Percentiles rank a stretch among this genome's conserved stretches.
phyloP scores from a whole-genome alignment of 2,329 filamentous ascomycete species.

The Paradendryphiella salina region DNA sequence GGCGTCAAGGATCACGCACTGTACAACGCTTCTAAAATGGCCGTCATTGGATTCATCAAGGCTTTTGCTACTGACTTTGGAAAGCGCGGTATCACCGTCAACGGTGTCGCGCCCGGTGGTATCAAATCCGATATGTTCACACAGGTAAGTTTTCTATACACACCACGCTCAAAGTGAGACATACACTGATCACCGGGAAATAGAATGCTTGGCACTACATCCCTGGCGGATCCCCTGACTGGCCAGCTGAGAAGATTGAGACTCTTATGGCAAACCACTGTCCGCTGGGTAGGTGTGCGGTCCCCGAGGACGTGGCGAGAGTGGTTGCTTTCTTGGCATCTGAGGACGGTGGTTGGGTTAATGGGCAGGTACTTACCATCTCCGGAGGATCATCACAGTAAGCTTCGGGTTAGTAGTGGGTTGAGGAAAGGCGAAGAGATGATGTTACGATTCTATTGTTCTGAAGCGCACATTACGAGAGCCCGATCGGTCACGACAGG shows the following conservation, averaged over 20 bases:
- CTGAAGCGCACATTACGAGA: background rate
- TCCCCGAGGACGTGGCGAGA: slow-evolving; percentile 52
- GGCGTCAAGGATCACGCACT: slow-evolving; percentile 72
- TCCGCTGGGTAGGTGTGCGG: slow-evolving; percentile 54
- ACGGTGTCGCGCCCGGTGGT: slow-evolving; percentile 71
- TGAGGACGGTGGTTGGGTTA: slow-evolving; percentile 49
- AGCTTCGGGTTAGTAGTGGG: background rate
- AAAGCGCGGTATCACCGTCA: slow-evolving; percentile 68
- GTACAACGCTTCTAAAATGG: slow-evolving; percentile 73
- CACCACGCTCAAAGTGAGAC: too few species aligned
- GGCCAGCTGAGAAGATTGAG: slow-evolving; percentile 56
- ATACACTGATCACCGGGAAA: too few species aligned
- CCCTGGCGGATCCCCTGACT: slow-evolving; percentile 54
- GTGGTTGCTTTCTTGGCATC: slow-evolving; percentile 48
- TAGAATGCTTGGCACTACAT: slow-evolving; percentile 60
- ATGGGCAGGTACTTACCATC: slow-evolving; percentile 48
- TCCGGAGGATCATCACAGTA: slow-evolving; percentile 49
- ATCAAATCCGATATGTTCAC: slow-evolving; percentile 80
- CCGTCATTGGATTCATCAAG: slow-evolving; percentile 72
- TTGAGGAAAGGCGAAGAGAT: background rate
- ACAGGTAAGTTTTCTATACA: slow-evolving; percentile 34
- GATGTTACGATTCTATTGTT: background rate
- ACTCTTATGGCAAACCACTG: slow-evolving; percentile 55
- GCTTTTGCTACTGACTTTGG: slow-evolving; percentile 73
- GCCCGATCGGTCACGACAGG: background rate